Evolutionary conservation across 805 yeast species (phyloP).

Genomic region (Saturnispora diversa): DNA sequence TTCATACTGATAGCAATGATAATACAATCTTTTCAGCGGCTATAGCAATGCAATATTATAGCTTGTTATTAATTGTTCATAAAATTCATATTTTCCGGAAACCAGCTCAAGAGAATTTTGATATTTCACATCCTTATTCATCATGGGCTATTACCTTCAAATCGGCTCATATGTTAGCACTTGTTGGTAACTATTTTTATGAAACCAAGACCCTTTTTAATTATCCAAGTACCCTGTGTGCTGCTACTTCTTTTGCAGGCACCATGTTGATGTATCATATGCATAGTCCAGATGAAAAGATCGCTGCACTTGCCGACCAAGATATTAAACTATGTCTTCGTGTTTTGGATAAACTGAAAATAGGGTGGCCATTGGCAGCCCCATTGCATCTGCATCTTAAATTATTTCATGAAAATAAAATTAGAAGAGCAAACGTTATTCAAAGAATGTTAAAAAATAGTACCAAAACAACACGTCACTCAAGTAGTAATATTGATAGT

Average conservation of each 20-base stretch:
- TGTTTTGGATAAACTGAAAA: conserved; percentile 35
- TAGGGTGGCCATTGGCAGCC: conserved; percentile 44
- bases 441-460: conserved; percentile 10
- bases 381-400: conserved; percentile 46
- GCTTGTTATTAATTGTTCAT: conserved; percentile 63
- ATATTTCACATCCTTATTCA: conserved; percentile 42
- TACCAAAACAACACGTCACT: background rate
- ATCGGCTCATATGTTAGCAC: conserved; percentile 67
- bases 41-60: conserved; percentile 64
- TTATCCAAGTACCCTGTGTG: conserved; percentile 22
- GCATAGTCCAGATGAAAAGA: conserved; percentile 21
- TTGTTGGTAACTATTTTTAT: conserved; percentile 48
- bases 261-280: conserved; percentile 68
- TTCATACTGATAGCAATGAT: conserved; percentile 45
- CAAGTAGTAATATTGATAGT: background rate
- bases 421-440: conserved; percentile 21
- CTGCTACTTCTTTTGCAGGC: conserved; percentile 56
- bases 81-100: conserved; percentile 52
- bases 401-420: conserved; percentile 31
- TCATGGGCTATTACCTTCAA: conserved; percentile 78
- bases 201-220: conserved; percentile 47
- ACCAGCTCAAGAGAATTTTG: conserved; percentile 23
- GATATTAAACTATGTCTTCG: conserved; percentile 21
- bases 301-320: conserved; percentile 21
- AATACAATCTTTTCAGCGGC: conserved; percentile 32